Base-by-base conservation (phyloP, 2,329 filamentous ascomycete genomes). In the Sporothrix globosa region DNA sequence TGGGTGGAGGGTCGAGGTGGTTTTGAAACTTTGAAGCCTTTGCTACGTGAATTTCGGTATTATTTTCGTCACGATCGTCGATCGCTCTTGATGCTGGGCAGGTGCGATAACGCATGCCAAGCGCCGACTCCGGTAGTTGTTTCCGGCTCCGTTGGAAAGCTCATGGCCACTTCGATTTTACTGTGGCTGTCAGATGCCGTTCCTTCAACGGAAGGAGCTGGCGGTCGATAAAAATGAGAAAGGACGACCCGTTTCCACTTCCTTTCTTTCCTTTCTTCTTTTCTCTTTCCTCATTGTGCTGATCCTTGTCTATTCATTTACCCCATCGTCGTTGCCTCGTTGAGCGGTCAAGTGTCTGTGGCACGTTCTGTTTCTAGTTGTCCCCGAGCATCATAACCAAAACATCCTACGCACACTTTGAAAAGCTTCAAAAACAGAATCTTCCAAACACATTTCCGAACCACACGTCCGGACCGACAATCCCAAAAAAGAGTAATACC, bases 371-470 rank as follows among this genome's bases (percentile, higher is more conserved):
- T 56, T 67, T 56, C 34, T n/a, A 44, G 65, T n/a, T 13, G 24
- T 10, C 34, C 34, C 14, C 9, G 30, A 27, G 6, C 27, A 54
- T 56, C 48, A 44, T 66, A 19, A 10, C 11, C 48, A 34, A 44
- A 41, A 48, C 67, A 68, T 48, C 41, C 11, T n/a, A 7, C 24
- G 34, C 34, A 44, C 10, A 27, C 30, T 54, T 52, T 56, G 34
- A 46, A 39, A 54, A 56, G 65, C 65, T 19, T 67, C 65, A 56
- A 54, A 44, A 46, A 27, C 39, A 66, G 30, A 21, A 9, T 53
- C 46, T 63, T 24, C 17, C 46, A 66, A 34, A 9, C 46, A 9
- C 21, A 4, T 50, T 30, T 21, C 34, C 65, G 24, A 14, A 19
- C 4, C 30, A 14, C 14, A 53, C 13, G 61, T 3, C 21, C 41